Conservation (phyloP, 2,329 filamentous ascomycete genomes). For the Exutisphaerella laricina region DNA sequence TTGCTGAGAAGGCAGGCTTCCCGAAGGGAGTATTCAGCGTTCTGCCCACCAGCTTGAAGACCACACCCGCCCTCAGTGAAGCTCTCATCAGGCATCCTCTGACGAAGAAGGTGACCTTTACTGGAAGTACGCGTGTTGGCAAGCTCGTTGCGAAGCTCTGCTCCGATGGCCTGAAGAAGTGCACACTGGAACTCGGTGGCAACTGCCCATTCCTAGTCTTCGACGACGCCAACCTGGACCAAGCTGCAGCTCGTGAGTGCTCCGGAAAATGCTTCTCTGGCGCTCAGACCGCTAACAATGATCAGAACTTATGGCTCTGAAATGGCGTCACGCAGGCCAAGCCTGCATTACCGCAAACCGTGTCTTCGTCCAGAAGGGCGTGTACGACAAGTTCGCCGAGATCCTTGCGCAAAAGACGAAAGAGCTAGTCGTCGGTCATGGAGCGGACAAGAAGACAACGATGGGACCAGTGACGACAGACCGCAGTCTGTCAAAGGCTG, state of each 20-base stretch:
- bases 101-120: slow-evolving; percentile 59
- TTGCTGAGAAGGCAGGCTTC: slow-evolving; percentile 53
- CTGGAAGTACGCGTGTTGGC: slow-evolving; percentile 55
- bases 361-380: slow-evolving; percentile 57
- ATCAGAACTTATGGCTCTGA: slow-evolving; percentile 43
- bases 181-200: slow-evolving; percentile 59
- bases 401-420: slow-evolving; percentile 50
- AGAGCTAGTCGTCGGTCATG: slow-evolving; percentile 57
- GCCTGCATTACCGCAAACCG: slow-evolving; percentile 62
- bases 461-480: slow-evolving; percentile 57
- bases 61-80: slow-evolving; percentile 50
- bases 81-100: slow-evolving; percentile 53
- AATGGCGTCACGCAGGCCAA: slow-evolving; percentile 58
- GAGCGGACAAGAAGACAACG: slow-evolving; percentile 51
- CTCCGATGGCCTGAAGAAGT: slow-evolving; percentile 56
- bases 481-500: slow-evolving; percentile 52
- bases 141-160: slow-evolving; percentile 58
- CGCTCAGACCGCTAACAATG: slow-evolving; percentile 5
- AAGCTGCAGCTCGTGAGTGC: slow-evolving; percentile 45
- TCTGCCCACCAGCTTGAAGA: slow-evolving; percentile 54
- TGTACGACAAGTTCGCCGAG: slow-evolving; percentile 57
- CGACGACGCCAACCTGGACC: slow-evolving; percentile 57
- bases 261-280: neutral
- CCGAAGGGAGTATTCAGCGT: slow-evolving; percentile 57
- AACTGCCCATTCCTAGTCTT: slow-evolving; percentile 63